Evolutionary conservation across 257 asterid species (phyloP).

Genomic region (Gynochthodes officinalis): DNA sequence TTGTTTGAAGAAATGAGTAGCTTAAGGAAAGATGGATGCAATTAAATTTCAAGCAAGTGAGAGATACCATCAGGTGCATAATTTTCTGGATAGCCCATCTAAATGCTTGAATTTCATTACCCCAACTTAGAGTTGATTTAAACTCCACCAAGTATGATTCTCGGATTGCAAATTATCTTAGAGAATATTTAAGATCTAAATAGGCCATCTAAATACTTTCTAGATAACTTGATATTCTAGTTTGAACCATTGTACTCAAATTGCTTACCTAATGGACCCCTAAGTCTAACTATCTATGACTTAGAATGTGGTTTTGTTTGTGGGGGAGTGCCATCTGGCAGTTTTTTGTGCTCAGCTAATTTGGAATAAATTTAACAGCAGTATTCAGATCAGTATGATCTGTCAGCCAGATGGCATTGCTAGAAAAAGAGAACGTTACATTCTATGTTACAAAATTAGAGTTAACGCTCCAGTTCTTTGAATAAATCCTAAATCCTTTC

Average conservation of each 20-base stretch:
- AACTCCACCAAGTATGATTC: too few relatives aligned
- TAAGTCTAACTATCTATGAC: not conserved
- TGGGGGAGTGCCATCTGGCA: not conserved
- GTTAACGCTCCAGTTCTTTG: not conserved
- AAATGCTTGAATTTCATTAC: too few relatives aligned
- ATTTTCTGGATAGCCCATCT: too few relatives aligned
- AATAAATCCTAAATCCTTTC: not conserved
- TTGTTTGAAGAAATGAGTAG: not conserved
- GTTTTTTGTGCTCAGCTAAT: not conserved
- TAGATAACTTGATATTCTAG: not conserved
- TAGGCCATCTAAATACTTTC: too few relatives aligned
- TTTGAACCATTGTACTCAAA: not conserved
- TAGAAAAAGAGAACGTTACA: slow-evolving; percentile 1
- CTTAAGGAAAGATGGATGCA: not conserved
- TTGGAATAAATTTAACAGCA: not conserved
- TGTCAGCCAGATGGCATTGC: not conserved
- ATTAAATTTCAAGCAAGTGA: not conserved
- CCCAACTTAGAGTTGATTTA: too few relatives aligned
- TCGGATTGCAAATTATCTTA: too few relatives aligned
- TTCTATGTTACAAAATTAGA: not conserved
- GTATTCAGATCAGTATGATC: not conserved
- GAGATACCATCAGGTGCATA: not conserved
- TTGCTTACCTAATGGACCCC: not conserved
- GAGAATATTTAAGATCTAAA: too few relatives aligned
- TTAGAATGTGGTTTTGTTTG: too few relatives aligned